Conservation (phyloP, 345 rosid genomes). For the Bruguiera parviflora region DNA sequence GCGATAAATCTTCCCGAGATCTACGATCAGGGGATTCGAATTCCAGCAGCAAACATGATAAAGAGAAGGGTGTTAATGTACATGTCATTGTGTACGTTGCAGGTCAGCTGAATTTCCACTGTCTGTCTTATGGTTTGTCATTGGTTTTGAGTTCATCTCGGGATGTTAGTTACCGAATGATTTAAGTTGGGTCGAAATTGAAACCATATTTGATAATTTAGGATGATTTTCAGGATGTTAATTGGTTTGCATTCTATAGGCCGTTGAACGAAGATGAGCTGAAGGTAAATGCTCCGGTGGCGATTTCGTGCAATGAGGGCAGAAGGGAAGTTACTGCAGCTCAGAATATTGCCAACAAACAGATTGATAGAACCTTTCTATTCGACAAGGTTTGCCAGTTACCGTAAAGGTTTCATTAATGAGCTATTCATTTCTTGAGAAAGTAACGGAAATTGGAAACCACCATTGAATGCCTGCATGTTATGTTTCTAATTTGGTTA, state of each 20-base stretch:
- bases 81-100: conserved; percentile 97
- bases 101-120: conserved; percentile 42
- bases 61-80: conserved; percentile 94
- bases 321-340: conserved; percentile 78
- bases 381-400: conserved; percentile 62
- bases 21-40: conserved; percentile 78
- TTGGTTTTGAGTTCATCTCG: background rate
- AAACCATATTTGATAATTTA: no score
- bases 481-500: no score
- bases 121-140: background rate
- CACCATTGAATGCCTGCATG: no score
- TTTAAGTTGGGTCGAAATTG: no score
- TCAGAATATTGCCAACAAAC: conserved; percentile 84
- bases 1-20: conserved; percentile 76
- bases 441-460: no score
- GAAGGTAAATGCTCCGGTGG: conserved; percentile 67
- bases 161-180: background rate
- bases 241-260: conserved; percentile 31
- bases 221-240: background rate
- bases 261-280: conserved; percentile 80
- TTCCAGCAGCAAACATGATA: conserved; percentile 60
- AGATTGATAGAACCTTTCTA: conserved; percentile 79
- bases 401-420: no score
- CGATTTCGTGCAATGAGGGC: conserved; percentile 69
- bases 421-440: no score